A percentile compares a stretch with the other conserved stretches of the same genome.
Conservation (phyloP, 169 alveolate genomes). For the Plasmodium sp. region DNA sequence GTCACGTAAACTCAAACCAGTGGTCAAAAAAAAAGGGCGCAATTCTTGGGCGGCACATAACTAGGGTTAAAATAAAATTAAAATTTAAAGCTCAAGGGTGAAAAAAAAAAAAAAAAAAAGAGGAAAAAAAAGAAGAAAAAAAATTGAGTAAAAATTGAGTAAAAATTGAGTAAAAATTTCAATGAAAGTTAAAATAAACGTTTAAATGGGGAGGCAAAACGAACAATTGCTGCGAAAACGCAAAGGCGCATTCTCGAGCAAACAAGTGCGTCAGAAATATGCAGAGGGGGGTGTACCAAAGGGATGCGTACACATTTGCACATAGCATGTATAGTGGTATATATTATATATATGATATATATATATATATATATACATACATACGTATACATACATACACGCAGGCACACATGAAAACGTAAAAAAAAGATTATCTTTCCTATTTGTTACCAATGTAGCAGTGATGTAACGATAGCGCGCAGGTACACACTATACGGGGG, state of each 20-base stretch:
- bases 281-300: not conserved
- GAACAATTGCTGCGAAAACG: not conserved
- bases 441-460: not conserved
- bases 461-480: not conserved
- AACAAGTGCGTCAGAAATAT: not conserved
- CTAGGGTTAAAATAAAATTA: not conserved
- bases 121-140: too few relatives aligned
- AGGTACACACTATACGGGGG: not conserved
- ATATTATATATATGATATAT: not conserved
- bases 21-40: not conserved
- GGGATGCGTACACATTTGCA: not conserved
- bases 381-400: not conserved
- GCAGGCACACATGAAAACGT: not conserved
- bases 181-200: not conserved
- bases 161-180: not conserved
- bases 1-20: not conserved
- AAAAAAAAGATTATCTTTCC: not conserved
- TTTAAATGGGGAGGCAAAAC: not conserved
- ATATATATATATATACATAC: not conserved
- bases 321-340: not conserved
- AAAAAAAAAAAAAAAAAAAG: not conserved
- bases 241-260: not conserved
- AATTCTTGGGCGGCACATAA: not conserved
- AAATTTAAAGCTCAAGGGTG: not conserved
- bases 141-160: not conserved